Evolutionary conservation across 257 asterid species (phyloP), one percentile per base, ranked within the genome.

Genomic region (Galeopsis tetrahit): DNA sequence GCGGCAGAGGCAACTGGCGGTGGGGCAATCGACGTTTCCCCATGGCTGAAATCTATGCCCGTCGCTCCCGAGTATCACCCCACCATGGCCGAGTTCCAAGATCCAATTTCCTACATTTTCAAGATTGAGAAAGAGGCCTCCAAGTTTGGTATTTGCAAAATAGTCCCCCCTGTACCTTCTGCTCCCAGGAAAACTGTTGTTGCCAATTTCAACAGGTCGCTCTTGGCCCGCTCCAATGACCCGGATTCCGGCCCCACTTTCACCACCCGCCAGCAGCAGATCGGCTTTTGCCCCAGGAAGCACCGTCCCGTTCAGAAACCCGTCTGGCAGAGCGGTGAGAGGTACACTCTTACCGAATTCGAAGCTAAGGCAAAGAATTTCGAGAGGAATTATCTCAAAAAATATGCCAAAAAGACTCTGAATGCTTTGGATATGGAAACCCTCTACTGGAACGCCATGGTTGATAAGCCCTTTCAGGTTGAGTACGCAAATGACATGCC

Each of bases 401-500:
- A 82, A 82, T 77, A 80, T 43, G 66, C 68, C 0, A 95, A 87
- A 65, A 95, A 85, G 82, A 80, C 39, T 21, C 48, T 87, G 69
- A 83, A 63, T 57, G 79, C 96, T 2, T 48, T 95, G 68, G 99
- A 92, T 32, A 70, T 84, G 43, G 99, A 95, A 77, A 81, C 97
- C 78, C 90, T 95, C 43, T 95, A 82, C 59, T 95, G 99, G 99
- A 92, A 90, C 36, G 99, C 99, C 13, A 92, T 85, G 38, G 93
- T 85, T 66, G 99, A 95, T 74, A 95, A 92, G 82, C 98, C 99
- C 78, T 92, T 95, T 52, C 72, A 84, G 1, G 99, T 95, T 60
- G 99, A 95, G 87, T 95, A 95, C 13, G 99, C 99, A 0, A 95
- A 95, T 71, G 99, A 95, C 80, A 92, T 95, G 97, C 99, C 99